Percentiles rank a stretch among this genome's conserved stretches.
phyloP scores from a whole-genome alignment of 768 basidiomycete genomes.

The Tephrocybe sp. region DNA sequence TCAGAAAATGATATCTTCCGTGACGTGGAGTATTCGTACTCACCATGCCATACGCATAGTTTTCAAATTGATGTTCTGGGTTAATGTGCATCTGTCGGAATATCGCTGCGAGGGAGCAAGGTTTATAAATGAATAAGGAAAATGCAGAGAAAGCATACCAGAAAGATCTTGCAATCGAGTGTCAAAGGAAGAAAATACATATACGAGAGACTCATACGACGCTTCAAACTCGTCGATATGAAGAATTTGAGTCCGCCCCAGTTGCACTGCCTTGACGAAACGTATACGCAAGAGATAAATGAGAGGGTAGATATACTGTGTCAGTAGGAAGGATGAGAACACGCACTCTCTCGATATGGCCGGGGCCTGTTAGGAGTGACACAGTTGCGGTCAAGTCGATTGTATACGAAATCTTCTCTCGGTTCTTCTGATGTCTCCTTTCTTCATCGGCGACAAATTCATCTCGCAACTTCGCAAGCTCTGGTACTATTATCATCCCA shows the following conservation, averaged over 20 bases:
- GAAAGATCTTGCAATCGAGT: conserved; percentile 1
- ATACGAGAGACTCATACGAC: background rate
- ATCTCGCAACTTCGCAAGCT: background rate
- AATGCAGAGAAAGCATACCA: background rate
- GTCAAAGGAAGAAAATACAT: background rate
- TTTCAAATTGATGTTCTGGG: background rate
- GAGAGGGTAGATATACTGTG: conserved; percentile 6
- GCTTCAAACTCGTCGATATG: background rate
- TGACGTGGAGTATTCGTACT: background rate
- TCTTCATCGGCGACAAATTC: background rate
- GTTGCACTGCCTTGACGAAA: background rate
- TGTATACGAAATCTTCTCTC: background rate
- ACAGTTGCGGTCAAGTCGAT: background rate
- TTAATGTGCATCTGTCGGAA: conserved; percentile 10
- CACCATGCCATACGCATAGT: conserved; percentile 11
- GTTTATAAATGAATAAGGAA: background rate
- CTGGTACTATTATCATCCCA: background rate
- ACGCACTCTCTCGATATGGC: conserved; percentile 1
- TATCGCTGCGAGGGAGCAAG: background rate
- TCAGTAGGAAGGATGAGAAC: background rate
- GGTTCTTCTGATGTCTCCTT: background rate
- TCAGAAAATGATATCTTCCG: background rate
- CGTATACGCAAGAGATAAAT: conserved; percentile 3
- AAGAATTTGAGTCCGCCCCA: background rate
- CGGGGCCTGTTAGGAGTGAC: background rate